Evolutionary conservation across 345 rosid genomes (phyloP).

Genomic region (Citrus medica): DNA sequence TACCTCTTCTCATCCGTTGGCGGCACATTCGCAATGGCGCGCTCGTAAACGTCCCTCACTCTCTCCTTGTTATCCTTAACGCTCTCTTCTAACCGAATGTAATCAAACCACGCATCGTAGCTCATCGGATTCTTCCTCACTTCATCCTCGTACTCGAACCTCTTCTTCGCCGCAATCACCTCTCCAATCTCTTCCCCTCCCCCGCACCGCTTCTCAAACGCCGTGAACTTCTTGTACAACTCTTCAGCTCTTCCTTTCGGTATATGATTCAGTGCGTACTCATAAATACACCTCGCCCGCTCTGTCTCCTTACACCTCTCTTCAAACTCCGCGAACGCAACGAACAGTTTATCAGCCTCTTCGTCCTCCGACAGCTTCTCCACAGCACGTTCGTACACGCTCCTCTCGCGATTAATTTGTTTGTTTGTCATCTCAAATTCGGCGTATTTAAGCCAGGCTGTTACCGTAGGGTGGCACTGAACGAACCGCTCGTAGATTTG

Average conservation of each 20-base stretch:
- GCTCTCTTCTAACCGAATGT: constrained; percentile 67
- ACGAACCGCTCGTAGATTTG: constrained; percentile 66
- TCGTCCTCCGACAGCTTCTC: constrained; percentile 75
- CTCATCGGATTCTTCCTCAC: constrained; percentile 74
- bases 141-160: constrained; percentile 88
- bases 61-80: constrained; percentile 51
- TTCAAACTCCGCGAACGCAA: constrained; percentile 85
- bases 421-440: constrained; percentile 82
- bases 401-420: constrained; percentile 51
- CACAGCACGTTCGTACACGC: constrained; percentile 65
- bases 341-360: constrained; percentile 70
- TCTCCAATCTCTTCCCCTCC: constrained; percentile 85
- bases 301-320: constrained; percentile 77
- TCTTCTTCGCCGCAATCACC: constrained; percentile 77
- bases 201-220: constrained; percentile 78
- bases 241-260: constrained; percentile 88
- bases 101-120: constrained; percentile 85
- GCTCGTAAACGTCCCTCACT: constrained; percentile 70
- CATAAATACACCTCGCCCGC: constrained; percentile 70
- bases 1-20: constrained; percentile 81
- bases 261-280: constrained; percentile 75
- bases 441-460: constrained; percentile 68
- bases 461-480: constrained; percentile 61
- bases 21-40: constrained; percentile 81
- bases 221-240: constrained; percentile 65